phyloP scores from a whole-genome alignment of 1,284 basidiomycete species.

The Austroboletus rostrupii region DNA sequence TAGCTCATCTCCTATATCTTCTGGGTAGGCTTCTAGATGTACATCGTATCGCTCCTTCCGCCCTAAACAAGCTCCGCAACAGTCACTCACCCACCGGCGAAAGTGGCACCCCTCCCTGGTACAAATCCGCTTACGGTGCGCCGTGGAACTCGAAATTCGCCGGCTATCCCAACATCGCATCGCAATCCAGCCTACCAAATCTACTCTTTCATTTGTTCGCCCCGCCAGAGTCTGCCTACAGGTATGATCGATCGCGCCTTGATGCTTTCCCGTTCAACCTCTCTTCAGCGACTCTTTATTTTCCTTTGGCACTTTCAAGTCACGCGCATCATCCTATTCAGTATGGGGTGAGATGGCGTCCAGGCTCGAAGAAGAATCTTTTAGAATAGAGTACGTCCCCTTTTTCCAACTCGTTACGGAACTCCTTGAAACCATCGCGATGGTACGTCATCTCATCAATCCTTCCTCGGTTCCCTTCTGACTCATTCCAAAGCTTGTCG shows the following conservation, averaged over 20 bases:
- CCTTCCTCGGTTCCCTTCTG: slow-evolving; percentile 14
- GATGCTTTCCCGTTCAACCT: slow-evolving; percentile 19
- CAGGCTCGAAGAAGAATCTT: slow-evolving; percentile 64
- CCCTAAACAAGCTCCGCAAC: slow-evolving; percentile 25
- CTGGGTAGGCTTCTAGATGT: slow-evolving; percentile 30
- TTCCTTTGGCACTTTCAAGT: slow-evolving; percentile 27
- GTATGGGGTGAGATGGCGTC: slow-evolving; percentile 69
- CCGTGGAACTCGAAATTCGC: slow-evolving; percentile 41
- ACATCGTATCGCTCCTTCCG: slow-evolving; percentile 15
- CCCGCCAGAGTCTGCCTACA: slow-evolving; percentile 53
- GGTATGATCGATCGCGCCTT: slow-evolving; percentile 37
- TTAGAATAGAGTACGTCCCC: slow-evolving; percentile 69
- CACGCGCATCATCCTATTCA: slow-evolving; percentile 45
- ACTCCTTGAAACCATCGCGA: slow-evolving; percentile 24
- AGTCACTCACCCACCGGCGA: slow-evolving; percentile 30
- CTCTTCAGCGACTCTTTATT: slow-evolving; percentile 25
- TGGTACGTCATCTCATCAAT: slow-evolving; percentile 26
- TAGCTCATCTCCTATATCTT: slow-evolving; percentile 34
- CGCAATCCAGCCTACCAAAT: slow-evolving; percentile 56
- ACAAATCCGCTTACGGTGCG: slow-evolving; percentile 26
- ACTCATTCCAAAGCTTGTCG: slow-evolving; percentile 13
- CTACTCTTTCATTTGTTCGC: slow-evolving; percentile 69
- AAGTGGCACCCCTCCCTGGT: slow-evolving; percentile 26
- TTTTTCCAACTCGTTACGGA: slow-evolving; percentile 26
- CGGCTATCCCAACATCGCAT: slow-evolving; percentile 49